Evolutionary conservation across 2,329 filamentous ascomycete species (phyloP), one percentile per base, ranked within the genome.

Genomic region (Ceratocystis ficicola): DNA sequence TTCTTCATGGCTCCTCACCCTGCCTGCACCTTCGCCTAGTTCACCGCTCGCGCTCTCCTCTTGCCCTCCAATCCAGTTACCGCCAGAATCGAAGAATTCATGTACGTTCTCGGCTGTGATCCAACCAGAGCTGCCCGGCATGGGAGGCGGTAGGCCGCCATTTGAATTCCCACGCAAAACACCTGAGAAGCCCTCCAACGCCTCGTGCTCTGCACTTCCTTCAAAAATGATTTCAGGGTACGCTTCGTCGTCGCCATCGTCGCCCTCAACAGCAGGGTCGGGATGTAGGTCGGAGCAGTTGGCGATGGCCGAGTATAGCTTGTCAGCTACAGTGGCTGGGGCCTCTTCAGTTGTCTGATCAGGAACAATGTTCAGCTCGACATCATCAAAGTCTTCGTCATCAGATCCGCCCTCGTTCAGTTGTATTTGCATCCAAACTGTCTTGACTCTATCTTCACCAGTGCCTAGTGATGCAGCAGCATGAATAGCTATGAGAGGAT

Each of bases 91-190:
- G 74, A 94, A 89, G 72, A 85, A 95, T 70, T 95, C 83, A 69
- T 87, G 80, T 73, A 95, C 86, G 71, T 96, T 97, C 66, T 96
- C 93, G 7, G 89, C 88, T 17, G 93, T 97, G 72, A 97, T 91
- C 89, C 89, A 93, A 0, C 88, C 88, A 0, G 83, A 83, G 62
- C 87, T 89, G 1, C 88, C 88, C 0, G 88, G 87, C 74, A 88
- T 83, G 0, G 85, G 82, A 1, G 84, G 84, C n/a, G 85, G 85
- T 28, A 87, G 72, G 1, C 79, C 81, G 0, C 81, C 81, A 65
- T 77, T 75, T 5, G 70, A 70, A 12, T 75, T 74, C 17, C 81
- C 81, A 48, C 74, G 76, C 63, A 83, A 74, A 5, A 85, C 82
- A 10, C 83, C 83, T 0, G 78, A 77, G 70, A 83, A 78, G 0